phyloP scores from a whole-genome alignment of 495 filamentous ascomycete genomes.

The Collariella sp. region DNA sequence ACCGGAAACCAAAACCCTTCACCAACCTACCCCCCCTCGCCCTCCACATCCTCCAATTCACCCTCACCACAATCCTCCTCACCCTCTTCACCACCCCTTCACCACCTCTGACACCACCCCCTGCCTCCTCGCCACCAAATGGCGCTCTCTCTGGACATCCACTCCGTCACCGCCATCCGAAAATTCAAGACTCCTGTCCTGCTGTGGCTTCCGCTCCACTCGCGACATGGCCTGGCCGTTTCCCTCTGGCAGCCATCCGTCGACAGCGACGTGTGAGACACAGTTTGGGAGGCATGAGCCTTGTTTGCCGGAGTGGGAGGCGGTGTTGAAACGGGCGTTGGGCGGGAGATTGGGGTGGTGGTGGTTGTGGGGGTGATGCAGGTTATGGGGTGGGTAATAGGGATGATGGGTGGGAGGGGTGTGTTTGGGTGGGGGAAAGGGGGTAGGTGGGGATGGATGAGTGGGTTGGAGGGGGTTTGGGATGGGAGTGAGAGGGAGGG shows the following conservation, averaged over 20 bases:
- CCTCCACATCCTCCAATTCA: constrained; percentile 34
- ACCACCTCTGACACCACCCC: background rate
- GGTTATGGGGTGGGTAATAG: background rate
- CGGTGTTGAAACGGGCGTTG: constrained; percentile 2
- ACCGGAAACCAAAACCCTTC: background rate
- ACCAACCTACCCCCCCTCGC: constrained; percentile 23
- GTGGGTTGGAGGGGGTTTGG: background rate
- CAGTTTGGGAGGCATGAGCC: constrained; percentile 6
- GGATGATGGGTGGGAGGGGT: background rate
- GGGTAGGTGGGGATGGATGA: background rate
- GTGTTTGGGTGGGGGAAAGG: background rate
- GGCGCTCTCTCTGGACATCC: constrained; percentile 43
- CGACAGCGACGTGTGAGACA: background rate
- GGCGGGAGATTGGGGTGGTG: constrained; percentile 11
- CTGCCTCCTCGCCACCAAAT: constrained; percentile 41
- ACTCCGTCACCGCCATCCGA: constrained; percentile 45
- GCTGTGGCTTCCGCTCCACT: constrained; percentile 52
- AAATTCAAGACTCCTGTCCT: constrained; percentile 57
- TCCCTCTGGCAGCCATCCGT: background rate
- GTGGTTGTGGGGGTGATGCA: constrained; percentile 11
- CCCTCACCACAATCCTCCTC: constrained; percentile 45
- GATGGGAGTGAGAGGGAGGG: background rate
- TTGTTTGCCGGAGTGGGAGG: constrained; percentile 10
- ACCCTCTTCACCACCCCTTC: constrained; percentile 42
- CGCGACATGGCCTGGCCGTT: constrained; percentile 55